Conservation (phyloP, 768 basidiomycete genomes). For the Tricholoma sp. region DNA sequence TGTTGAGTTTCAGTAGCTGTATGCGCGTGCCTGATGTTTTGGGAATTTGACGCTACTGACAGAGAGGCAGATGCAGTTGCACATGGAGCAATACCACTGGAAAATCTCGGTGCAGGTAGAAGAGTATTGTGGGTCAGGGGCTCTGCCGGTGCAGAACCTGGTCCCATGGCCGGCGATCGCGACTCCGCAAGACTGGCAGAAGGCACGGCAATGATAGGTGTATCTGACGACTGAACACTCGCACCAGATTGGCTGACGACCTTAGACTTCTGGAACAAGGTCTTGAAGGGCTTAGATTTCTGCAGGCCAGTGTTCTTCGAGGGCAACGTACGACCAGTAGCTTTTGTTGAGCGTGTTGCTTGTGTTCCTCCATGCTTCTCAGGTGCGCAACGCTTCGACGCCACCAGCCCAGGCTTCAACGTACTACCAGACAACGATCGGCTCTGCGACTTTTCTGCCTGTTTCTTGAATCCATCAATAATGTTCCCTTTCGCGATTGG, state of each 20-base stretch:
- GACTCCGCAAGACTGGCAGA: no score
- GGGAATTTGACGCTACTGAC: background rate
- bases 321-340: background rate
- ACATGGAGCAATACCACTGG: background rate
- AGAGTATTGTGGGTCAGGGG: background rate
- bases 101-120: background rate
- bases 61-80: background rate
- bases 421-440: background rate
- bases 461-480: constrained; percentile 43
- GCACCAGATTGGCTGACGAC: background rate
- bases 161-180: background rate
- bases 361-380: background rate
- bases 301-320: background rate
- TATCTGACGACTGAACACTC: background rate
- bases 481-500: constrained; percentile 20
- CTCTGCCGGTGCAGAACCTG: background rate
- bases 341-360: background rate
- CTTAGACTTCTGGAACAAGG: background rate
- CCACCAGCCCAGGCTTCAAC: background rate
- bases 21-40: background rate
- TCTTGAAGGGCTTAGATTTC: background rate
- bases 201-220: background rate
- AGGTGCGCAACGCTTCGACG: background rate
- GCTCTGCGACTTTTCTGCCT: constrained; percentile 18
- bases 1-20: background rate